Evolutionary conservation across 805 yeast species (phyloP).

Genomic region (Zygosaccharomyces lentus): DNA sequence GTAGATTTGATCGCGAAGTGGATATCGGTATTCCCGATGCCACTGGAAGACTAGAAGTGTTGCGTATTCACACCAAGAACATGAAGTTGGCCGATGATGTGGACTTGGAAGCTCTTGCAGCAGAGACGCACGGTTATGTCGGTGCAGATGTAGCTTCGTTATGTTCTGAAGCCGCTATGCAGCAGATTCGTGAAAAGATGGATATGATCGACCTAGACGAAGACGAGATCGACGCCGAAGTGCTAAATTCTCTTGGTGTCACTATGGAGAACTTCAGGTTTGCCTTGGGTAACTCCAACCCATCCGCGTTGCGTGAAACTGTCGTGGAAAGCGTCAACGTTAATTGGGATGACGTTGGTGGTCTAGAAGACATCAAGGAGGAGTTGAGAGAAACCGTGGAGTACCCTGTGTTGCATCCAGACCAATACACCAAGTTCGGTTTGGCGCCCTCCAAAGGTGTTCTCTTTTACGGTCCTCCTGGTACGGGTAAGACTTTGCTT

Average conservation of each 20-base stretch:
- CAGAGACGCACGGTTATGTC: slow-evolving; percentile 98
- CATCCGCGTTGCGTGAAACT: slow-evolving; percentile 98
- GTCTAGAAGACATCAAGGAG: slow-evolving; percentile 90
- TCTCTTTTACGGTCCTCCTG: slow-evolving; percentile 98
- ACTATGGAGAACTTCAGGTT: slow-evolving; percentile 98
- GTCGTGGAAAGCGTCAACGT: slow-evolving; percentile 98
- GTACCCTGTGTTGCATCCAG: slow-evolving; percentile 98
- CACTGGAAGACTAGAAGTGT: slow-evolving; percentile 93
- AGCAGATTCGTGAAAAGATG: slow-evolving; percentile 99
- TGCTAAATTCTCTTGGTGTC: slow-evolving; percentile 92
- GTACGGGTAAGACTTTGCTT: slow-evolving; percentile 98
- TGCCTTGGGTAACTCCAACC: slow-evolving; percentile 96
- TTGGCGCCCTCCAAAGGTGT: slow-evolving; percentile 98
- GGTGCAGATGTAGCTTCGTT: slow-evolving; percentile 98
- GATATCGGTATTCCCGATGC: slow-evolving; percentile 97
- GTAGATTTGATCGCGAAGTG: slow-evolving; percentile 85
- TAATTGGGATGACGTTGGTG: slow-evolving; percentile 99
- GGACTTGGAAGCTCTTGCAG: slow-evolving; percentile 90
- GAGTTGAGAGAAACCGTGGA: slow-evolving; percentile 98
- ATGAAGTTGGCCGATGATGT: slow-evolving; percentile 96
- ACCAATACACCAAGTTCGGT: slow-evolving; percentile 97
- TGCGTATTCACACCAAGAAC: slow-evolving; percentile 96
- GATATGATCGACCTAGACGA: slow-evolving; percentile 93
- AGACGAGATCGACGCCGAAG: slow-evolving; percentile 96
- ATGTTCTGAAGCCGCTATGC: slow-evolving; percentile 99